Conservation (phyloP, 352 stramenopile species). For the Phytopythium kandeliae region DNA sequence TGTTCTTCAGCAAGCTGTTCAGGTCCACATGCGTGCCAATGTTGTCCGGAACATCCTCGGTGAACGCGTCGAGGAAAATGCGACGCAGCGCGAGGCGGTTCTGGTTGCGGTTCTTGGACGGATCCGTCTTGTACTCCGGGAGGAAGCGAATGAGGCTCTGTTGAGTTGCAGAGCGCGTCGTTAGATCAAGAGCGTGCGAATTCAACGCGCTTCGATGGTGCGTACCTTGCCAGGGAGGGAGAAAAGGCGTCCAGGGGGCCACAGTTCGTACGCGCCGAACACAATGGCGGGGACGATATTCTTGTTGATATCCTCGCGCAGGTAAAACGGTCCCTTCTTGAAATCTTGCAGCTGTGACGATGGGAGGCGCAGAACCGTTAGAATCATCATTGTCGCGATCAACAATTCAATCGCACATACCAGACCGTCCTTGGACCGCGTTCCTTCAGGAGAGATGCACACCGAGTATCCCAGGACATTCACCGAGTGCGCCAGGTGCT, state of each 20-base stretch:
- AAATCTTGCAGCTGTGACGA: conserved; percentile 66
- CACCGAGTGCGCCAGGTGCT: conserved; percentile 58
- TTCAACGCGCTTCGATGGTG: not conserved
- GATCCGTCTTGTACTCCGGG: conserved; percentile 61
- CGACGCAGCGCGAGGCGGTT: conserved; percentile 76
- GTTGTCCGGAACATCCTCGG: conserved; percentile 63
- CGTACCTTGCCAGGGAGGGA: conserved; percentile 62
- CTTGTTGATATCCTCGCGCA: conserved; percentile 80
- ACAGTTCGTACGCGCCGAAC: conserved; percentile 79
- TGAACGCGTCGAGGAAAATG: conserved; percentile 72
- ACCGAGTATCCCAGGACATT: conserved; percentile 71
- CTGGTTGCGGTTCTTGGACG: conserved; percentile 67
- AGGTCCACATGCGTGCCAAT: conserved; percentile 41
- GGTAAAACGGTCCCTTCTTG: conserved; percentile 85
- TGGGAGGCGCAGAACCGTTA: not conserved
- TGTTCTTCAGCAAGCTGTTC: conserved; percentile 57
- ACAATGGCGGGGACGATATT: conserved; percentile 72
- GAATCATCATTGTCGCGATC: not conserved
- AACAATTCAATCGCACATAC: conserved; percentile 15
- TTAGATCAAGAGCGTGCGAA: not conserved
- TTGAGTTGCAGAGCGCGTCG: not conserved
- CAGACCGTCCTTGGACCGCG: conserved; percentile 74
- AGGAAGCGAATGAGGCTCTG: conserved; percentile 71
- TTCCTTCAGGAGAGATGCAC: conserved; percentile 80
- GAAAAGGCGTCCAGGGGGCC: conserved; percentile 69